Conservation (phyloP, 352 stramenopile genomes). For the Phytopythium litorale region DNA sequence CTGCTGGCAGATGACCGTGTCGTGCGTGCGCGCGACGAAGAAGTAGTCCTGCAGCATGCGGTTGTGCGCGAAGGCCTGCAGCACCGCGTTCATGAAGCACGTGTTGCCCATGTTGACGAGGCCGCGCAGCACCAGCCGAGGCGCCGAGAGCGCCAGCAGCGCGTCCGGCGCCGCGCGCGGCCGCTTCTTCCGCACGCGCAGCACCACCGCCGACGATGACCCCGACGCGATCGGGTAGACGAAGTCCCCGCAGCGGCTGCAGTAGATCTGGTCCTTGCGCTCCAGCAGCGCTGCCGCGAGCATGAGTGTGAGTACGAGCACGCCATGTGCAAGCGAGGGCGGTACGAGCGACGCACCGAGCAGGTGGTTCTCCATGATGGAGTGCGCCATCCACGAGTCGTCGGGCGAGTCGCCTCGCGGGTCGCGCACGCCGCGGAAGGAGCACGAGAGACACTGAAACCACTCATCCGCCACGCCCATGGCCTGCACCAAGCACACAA, state of each 20-base stretch:
- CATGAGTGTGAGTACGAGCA: not conserved
- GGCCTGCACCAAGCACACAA: not conserved
- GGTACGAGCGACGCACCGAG: conserved; percentile 29
- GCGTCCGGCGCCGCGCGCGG: not conserved
- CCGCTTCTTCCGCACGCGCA: conserved; percentile 6
- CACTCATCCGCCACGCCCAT: conserved; percentile 16
- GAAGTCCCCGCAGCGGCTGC: conserved; percentile 52
- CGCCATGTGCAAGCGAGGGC: not conserved
- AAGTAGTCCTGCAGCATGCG: conserved; percentile 70
- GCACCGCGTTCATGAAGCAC: conserved; percentile 81
- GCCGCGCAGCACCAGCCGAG: conserved; percentile 35
- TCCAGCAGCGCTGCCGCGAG: conserved; percentile 32
- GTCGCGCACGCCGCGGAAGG: conserved; percentile 40
- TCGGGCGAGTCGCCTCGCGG: not conserved
- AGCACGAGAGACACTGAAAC: conserved; percentile 49
- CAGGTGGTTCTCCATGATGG: conserved; percentile 52
- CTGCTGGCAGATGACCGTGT: conserved; percentile 63
- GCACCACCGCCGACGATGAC: conserved; percentile 15
- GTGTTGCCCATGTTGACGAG: conserved; percentile 86
- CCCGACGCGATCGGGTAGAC: conserved; percentile 41
- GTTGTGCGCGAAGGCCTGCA: conserved; percentile 71
- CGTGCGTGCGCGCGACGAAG: conserved; percentile 53
- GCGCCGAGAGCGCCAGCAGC: conserved; percentile 9
- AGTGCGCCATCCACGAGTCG: conserved; percentile 37
- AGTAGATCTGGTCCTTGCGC: conserved; percentile 51